Evolutionary conservation across 148 eudicot genomes (phyloP).

Genomic region (Silene latifolia): DNA sequence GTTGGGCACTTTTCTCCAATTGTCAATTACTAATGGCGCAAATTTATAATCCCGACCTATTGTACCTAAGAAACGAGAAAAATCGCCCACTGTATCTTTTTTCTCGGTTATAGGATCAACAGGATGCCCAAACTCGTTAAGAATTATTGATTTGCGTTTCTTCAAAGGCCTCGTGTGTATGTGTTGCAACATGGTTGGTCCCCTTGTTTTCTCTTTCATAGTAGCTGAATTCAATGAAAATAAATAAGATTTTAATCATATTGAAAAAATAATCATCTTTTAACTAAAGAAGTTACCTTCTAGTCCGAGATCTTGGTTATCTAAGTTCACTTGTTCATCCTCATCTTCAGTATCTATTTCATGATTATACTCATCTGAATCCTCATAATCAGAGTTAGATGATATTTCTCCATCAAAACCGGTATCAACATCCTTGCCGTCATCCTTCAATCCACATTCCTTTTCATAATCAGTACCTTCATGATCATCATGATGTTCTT

Average conservation of each 20-base stretch:
- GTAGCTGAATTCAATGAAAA: not conserved
- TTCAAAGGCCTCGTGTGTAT: slow-evolving; percentile 2
- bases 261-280: no score
- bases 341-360: not conserved
- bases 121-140: slow-evolving; percentile 14
- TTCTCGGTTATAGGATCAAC: not conserved
- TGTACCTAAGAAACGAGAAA: slow-evolving; percentile 19
- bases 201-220: not conserved
- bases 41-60: slow-evolving; percentile 6
- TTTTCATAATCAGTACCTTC: not conserved
- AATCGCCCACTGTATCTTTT: not conserved
- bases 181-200: slow-evolving; percentile 19
- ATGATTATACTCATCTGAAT: not conserved
- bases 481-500: not conserved
- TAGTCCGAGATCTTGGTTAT: not conserved
- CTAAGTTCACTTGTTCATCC: not conserved
- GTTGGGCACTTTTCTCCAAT: slow-evolving; percentile 10
- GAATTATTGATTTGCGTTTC: slow-evolving; percentile 8
- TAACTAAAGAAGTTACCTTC: not conserved
- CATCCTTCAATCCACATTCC: not conserved
- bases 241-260: not conserved
- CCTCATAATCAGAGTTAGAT: not conserved
- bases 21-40: slow-evolving; percentile 2
- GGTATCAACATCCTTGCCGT: no score
- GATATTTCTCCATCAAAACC: not conserved